Percentiles rank a stretch among this genome's conserved stretches.
Evolutionary conservation across 176 grass and related monocot genomes (phyloP).

Genomic region (Eleusine indica): DNA sequence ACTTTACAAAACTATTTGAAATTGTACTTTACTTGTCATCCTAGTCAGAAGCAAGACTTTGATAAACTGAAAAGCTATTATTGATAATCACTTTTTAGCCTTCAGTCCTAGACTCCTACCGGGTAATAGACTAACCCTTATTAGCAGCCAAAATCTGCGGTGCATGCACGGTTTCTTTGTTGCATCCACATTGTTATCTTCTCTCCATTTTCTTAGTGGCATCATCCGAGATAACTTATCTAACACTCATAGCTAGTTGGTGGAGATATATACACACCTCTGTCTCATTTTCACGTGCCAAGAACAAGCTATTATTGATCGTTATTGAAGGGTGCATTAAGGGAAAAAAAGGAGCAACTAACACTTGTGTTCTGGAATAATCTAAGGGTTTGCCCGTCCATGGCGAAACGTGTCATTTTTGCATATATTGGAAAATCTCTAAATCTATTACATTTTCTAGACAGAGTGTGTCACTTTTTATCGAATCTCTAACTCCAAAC

Average conservation of each 20-base stretch:
- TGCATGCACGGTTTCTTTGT: background rate
- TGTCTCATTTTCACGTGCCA: background rate
- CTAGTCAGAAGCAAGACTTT: background rate
- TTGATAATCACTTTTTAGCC: background rate
- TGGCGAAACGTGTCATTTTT: background rate
- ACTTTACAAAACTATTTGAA: background rate
- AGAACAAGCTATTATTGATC: background rate
- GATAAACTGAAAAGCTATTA: background rate
- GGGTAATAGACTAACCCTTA: background rate
- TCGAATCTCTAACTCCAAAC: background rate
- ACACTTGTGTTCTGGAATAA: background rate
- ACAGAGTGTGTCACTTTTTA: background rate
- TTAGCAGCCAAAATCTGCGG: background rate
- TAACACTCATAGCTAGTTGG: background rate
- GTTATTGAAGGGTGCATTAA: background rate
- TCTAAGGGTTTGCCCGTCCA: background rate
- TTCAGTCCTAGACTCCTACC: background rate
- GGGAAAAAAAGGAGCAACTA: background rate
- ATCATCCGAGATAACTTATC: background rate
- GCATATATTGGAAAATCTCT: background rate
- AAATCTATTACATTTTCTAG: background rate
- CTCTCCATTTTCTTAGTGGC: background rate
- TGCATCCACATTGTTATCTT: background rate
- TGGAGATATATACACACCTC: background rate
- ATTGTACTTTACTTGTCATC: background rate